A percentile compares a stretch with the other conserved stretches of the same genome.
These are phyloP conservation scores for Pseudogymnoascus destructans DNA, from an alignment of 2,329 filamentous ascomycete species.

Conservation along the genomic window DNA sequence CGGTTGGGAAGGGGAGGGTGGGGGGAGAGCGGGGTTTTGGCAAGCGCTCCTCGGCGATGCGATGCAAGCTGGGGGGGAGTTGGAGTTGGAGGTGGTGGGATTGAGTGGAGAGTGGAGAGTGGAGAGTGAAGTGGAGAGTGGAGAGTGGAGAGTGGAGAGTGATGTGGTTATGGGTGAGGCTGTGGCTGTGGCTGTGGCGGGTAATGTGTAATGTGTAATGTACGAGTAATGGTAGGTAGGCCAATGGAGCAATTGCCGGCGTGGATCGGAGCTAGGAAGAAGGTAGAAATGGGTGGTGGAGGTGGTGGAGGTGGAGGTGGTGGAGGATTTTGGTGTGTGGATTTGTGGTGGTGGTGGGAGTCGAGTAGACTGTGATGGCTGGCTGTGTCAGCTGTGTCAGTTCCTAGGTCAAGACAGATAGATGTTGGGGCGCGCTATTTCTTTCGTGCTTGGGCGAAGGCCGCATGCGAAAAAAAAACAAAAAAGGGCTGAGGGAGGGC, in stretches of 20 bases:
- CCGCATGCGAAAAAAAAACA: not conserved
- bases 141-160: not conserved
- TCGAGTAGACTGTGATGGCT: not conserved
- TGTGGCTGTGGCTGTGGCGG: too few species aligned
- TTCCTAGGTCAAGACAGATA: not conserved
- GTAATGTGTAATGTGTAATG: too few species aligned
- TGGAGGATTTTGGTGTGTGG: not conserved
- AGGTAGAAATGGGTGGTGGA: too few species aligned
- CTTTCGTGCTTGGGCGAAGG: not conserved
- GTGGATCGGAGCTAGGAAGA: not conserved
- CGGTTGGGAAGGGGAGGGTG: not conserved
- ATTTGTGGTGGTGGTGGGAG: not conserved
- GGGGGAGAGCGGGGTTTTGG: not conserved
- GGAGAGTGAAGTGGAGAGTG: too few species aligned
- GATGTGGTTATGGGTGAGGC: not conserved
- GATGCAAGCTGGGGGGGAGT: not conserved
- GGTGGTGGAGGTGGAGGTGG: too few species aligned
- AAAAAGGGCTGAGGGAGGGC: not conserved
- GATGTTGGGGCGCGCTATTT: too few species aligned
- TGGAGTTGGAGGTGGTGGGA: not conserved
- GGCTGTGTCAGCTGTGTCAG: not conserved
- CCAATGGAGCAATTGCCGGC: not conserved
- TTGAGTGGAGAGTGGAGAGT: not conserved
- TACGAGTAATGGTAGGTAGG: not conserved
- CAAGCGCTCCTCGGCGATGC: not conserved